Conservation (phyloP, 1,284 basidiomycete species). For the Puccinia horiana region DNA sequence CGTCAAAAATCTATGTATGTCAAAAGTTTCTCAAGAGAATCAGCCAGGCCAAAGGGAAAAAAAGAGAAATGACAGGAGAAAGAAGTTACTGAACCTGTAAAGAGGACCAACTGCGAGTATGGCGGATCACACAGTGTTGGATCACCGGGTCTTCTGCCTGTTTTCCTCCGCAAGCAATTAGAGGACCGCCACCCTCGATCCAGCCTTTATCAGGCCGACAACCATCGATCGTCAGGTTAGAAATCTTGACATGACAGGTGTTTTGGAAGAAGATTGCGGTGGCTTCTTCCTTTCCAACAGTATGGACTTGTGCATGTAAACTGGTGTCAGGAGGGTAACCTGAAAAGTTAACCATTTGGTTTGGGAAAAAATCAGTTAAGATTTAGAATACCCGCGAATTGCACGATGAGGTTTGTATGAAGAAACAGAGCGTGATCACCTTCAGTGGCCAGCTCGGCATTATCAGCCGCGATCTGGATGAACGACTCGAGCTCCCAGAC, state of each 20-base stretch:
- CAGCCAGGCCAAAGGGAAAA: neutral
- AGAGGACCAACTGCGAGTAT: slow-evolving; percentile 46
- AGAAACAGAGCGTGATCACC: neutral
- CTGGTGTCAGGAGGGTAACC: slow-evolving; percentile 44
- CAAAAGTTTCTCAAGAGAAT: neutral
- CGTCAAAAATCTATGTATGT: slow-evolving; percentile 33
- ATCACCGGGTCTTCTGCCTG: slow-evolving; percentile 36
- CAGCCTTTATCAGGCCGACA: slow-evolving; percentile 43
- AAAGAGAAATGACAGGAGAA: neutral
- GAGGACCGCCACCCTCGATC: slow-evolving; percentile 30
- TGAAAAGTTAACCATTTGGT: neutral
- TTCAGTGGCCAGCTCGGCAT: slow-evolving; percentile 44
- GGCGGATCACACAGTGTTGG: slow-evolving; percentile 37
- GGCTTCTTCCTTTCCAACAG: slow-evolving; percentile 32
- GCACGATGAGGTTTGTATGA: too few relatives aligned
- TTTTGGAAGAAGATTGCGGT: slow-evolving; percentile 44
- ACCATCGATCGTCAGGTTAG: slow-evolving; percentile 45
- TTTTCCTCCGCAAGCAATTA: slow-evolving; percentile 42
- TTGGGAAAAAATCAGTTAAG: neutral
- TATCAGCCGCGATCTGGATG: slow-evolving; percentile 36
- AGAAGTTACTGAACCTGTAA: slow-evolving; percentile 28
- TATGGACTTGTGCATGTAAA: slow-evolving; percentile 39
- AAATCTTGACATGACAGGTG: slow-evolving; percentile 46
- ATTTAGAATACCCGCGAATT: too few relatives aligned
- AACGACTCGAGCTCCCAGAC: slow-evolving; percentile 44